Evolutionary conservation across 129 eudicot genomes (phyloP).

Genomic region (Flaveria sonorensis): DNA sequence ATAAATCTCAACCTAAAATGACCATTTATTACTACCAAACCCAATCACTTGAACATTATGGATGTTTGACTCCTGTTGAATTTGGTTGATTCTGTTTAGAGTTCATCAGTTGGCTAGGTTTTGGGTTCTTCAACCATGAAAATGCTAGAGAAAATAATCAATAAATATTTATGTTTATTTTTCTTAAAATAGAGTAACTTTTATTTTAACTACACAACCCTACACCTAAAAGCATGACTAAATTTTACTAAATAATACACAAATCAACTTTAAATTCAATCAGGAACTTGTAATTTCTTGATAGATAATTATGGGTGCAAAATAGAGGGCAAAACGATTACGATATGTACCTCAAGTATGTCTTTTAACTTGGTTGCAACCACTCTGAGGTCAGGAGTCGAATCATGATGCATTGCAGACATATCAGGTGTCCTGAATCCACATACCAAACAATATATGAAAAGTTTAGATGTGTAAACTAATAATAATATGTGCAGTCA

Average conservation of each 20-base stretch:
- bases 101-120: too few species aligned
- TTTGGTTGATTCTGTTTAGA: too few species aligned
- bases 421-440: conserved; percentile 79
- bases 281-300: too few species aligned
- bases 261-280: not conserved
- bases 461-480: not conserved
- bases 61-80: too few species aligned
- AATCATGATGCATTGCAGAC: conserved; percentile 95
- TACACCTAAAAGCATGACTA: not conserved
- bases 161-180: too few species aligned
- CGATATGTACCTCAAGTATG: conserved; percentile 57
- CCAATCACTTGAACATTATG: too few species aligned
- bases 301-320: not conserved
- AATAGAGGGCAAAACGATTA: not conserved
- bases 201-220: too few species aligned
- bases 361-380: conserved; percentile 82
- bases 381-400: conserved; percentile 75
- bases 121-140: too few species aligned
- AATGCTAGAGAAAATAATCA: too few species aligned
- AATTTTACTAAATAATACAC: not conserved
- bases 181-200: too few species aligned
- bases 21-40: too few species aligned
- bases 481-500: not conserved
- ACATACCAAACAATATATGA: conserved; percentile 10
- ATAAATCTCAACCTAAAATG: too few species aligned